A percentile compares a stretch with the other conserved stretches of the same genome.
Evolutionary conservation across 257 asterid species (phyloP).

Genomic region (Nicotiana obtusifolia): DNA sequence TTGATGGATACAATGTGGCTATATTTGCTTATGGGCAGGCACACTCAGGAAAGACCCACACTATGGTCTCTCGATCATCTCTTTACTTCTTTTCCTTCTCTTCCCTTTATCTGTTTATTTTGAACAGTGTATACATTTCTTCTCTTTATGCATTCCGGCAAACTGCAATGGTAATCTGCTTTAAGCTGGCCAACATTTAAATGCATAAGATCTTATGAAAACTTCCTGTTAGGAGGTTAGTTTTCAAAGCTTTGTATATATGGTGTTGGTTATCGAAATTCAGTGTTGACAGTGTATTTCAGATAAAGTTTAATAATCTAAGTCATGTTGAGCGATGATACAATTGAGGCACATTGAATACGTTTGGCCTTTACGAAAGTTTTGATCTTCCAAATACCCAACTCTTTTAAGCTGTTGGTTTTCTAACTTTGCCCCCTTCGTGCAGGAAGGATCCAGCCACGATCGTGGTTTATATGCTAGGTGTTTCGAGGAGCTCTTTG

Average conservation of each 20-base stretch:
- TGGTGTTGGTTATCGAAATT: background rate
- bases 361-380: background rate
- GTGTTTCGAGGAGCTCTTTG: slow-evolving; percentile 96
- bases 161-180: background rate
- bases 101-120: slow-evolving; percentile 1
- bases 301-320: background rate
- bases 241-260: background rate
- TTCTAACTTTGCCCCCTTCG: slow-evolving; percentile 9
- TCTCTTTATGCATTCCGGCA: background rate
- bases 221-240: background rate
- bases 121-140: background rate
- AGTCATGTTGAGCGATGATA: background rate
- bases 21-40: slow-evolving; percentile 86
- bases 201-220: slow-evolving; percentile 3
- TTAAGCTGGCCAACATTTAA: background rate
- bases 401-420: background rate
- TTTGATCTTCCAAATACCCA: background rate
- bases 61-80: slow-evolving; percentile 65
- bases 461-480: slow-evolving; percentile 97
- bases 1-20: slow-evolving; percentile 91
- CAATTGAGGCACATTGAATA: background rate
- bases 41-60: slow-evolving; percentile 83
- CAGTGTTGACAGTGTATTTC: background rate
- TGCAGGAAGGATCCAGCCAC: slow-evolving; percentile 98
- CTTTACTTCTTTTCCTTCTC: slow-evolving; percentile 14